A percentile compares a stretch with the other conserved stretches of the same genome.
These are phyloP conservation scores for Pseudopithomyces maydicus DNA, from an alignment of 2,329 filamentous ascomycete species.

Conservation along the genomic window DNA sequence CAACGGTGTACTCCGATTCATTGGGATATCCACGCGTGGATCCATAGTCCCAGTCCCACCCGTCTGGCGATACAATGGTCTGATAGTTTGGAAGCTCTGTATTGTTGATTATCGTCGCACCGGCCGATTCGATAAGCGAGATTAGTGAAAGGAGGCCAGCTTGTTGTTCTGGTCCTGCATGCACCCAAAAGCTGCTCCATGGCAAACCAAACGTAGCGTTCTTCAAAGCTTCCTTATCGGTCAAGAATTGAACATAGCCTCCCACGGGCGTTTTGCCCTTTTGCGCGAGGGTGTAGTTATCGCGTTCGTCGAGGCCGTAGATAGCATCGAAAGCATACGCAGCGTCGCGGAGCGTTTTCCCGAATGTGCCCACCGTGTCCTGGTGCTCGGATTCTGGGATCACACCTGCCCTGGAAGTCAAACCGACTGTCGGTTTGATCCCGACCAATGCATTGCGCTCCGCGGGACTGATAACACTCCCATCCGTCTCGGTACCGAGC, in stretches of 20 bases:
- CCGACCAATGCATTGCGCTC: slow-evolving; percentile 72
- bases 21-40: slow-evolving; percentile 67
- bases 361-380: slow-evolving; percentile 72
- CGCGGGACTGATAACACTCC: slow-evolving; percentile 69
- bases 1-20: slow-evolving; percentile 73
- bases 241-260: slow-evolving; percentile 64
- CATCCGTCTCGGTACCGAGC: slow-evolving; percentile 77
- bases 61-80: slow-evolving; percentile 65
- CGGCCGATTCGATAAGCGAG: slow-evolving; percentile 61
- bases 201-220: slow-evolving; percentile 72
- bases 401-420: slow-evolving; percentile 64
- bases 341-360: slow-evolving; percentile 71
- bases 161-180: slow-evolving; percentile 62
- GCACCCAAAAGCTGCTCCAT: slow-evolving; percentile 72
- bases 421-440: slow-evolving; percentile 75
- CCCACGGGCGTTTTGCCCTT: slow-evolving; percentile 57
- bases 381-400: slow-evolving; percentile 71
- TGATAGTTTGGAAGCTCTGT: slow-evolving; percentile 70
- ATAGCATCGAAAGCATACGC: slow-evolving; percentile 70
- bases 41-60: slow-evolving; percentile 79
- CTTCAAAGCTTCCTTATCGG: slow-evolving; percentile 59
- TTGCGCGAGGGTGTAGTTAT: slow-evolving; percentile 68
- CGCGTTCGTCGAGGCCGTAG: slow-evolving; percentile 64
- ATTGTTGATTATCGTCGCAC: slow-evolving; percentile 70
- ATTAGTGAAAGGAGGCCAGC: slow-evolving; percentile 57